phyloP scores from a whole-genome alignment of 768 basidiomycete species.

The Mycena galericulata region DNA sequence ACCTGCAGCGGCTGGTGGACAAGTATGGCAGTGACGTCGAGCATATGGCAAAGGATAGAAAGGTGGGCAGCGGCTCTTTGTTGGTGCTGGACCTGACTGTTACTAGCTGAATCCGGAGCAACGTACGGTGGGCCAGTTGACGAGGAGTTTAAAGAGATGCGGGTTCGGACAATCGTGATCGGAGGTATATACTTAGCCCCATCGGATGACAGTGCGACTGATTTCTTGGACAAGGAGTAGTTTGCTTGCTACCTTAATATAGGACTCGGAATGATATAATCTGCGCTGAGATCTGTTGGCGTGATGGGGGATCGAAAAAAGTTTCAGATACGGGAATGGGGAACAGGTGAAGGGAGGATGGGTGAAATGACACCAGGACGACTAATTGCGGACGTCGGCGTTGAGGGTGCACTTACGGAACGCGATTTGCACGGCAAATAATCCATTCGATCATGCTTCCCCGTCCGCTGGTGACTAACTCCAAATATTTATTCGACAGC shows the following conservation, averaged over 20 bases:
- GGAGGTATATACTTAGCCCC: conserved; percentile 11
- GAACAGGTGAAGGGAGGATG: not conserved
- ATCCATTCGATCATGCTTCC: conserved; percentile 19
- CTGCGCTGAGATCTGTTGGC: conserved; percentile 6
- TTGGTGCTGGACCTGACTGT: not conserved
- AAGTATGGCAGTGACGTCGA: conserved; percentile 80
- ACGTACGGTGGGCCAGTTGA: conserved; percentile 84
- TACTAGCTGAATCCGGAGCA: conserved; percentile 80
- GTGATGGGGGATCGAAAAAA: not conserved
- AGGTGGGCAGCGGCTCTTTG: conserved; percentile 32
- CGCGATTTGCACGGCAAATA: conserved; percentile 30
- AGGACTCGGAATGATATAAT: conserved; percentile 18
- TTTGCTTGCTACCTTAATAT: conserved; percentile 20
- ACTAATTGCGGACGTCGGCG: not conserved
- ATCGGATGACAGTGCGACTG: conserved; percentile 23
- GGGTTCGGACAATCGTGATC: conserved; percentile 50
- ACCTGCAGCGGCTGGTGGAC: conserved; percentile 72
- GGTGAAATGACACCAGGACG: too few species aligned
- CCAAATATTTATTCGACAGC: conserved; percentile 15
- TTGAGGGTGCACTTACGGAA: conserved; percentile 13
- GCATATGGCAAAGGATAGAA: conserved; percentile 84
- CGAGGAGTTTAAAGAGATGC: conserved; percentile 69
- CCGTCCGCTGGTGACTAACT: conserved; percentile 18
- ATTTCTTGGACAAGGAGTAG: conserved; percentile 21
- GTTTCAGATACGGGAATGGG: conserved; percentile 6